Evolutionary conservation across 176 grass and related monocot genomes (phyloP).

Genomic region (Chloris gayana): DNA sequence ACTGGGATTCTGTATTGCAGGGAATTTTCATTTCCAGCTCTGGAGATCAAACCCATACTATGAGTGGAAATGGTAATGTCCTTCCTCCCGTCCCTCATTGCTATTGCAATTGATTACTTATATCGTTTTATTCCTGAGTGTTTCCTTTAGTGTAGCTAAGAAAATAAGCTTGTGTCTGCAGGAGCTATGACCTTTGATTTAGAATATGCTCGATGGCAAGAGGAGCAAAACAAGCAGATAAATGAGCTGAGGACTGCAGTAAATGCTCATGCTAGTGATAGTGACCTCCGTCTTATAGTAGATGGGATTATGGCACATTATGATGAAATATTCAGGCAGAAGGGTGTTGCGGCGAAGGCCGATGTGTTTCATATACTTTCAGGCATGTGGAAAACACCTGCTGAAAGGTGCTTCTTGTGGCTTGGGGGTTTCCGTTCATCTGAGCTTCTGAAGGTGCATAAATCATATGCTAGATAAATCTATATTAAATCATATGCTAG

Average conservation of each 20-base stretch:
- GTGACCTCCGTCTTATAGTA: constrained; percentile 69
- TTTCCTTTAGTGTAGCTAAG: constrained; percentile 15
- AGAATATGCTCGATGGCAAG: constrained; percentile 89
- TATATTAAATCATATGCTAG: constrained; percentile 15
- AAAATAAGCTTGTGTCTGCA: constrained; percentile 35
- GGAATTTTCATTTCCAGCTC: constrained; percentile 96
- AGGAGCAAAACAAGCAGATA: constrained; percentile 94
- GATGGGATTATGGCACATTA: constrained; percentile 90
- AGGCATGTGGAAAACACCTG: constrained; percentile 99
- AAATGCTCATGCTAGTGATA: constrained; percentile 92
- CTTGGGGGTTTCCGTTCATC: constrained; percentile 92
- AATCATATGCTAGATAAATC: constrained; percentile 27
- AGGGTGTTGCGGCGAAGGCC: constrained; percentile 73
- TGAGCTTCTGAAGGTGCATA: constrained; percentile 83
- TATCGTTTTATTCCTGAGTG: neutral
- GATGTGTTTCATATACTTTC: constrained; percentile 98
- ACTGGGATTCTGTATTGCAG: constrained; percentile 48
- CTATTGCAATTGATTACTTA: neutral
- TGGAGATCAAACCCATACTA: constrained; percentile 80
- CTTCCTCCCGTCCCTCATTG: neutral
- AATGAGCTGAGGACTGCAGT: constrained; percentile 90
- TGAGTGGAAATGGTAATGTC: constrained; percentile 76
- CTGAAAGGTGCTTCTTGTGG: constrained; percentile 97
- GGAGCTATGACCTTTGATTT: constrained; percentile 87
- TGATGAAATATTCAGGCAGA: constrained; percentile 94